These are phyloP conservation scores for Suillus lakei DNA, from an alignment of 768 basidiomycete genomes.

Conservation along the genomic window DNA sequence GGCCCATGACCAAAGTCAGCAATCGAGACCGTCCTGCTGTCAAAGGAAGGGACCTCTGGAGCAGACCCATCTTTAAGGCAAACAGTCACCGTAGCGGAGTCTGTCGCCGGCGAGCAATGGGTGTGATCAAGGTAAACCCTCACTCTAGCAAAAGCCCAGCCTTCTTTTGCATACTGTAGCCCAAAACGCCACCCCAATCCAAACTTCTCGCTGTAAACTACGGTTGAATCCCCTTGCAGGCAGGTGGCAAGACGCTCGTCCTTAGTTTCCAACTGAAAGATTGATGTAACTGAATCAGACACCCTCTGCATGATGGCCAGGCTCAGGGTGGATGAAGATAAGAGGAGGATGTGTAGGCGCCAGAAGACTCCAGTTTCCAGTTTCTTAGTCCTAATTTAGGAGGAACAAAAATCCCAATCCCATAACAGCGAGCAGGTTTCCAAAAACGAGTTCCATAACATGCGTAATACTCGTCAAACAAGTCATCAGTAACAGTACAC, in stretches of 20 bases:
- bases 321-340: background rate
- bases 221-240: slow-evolving; percentile 7
- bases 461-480: background rate
- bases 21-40: slow-evolving; percentile 23
- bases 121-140: slow-evolving; percentile 31
- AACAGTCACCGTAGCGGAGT: slow-evolving; percentile 20
- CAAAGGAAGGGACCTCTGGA: slow-evolving; percentile 10
- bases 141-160: slow-evolving; percentile 28
- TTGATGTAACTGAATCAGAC: slow-evolving; percentile 27
- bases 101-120: slow-evolving; percentile 24
- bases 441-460: background rate
- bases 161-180: slow-evolving; percentile 18
- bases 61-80: slow-evolving; percentile 13
- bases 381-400: no score
- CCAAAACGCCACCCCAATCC: slow-evolving; percentile 35
- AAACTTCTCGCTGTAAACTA: slow-evolving; percentile 31
- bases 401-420: no score
- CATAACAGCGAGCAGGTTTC: no score
- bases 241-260: slow-evolving; percentile 24
- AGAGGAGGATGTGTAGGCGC: background rate
- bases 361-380: no score
- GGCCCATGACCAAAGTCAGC: slow-evolving; percentile 29
- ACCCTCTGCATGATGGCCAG: slow-evolving; percentile 33
- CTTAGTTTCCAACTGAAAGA: slow-evolving; percentile 29
- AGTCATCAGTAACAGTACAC: background rate